These are phyloP conservation scores for Penicillium simplicissimum DNA, from an alignment of 495 filamentous ascomycete genomes.

Conservation along the genomic window DNA sequence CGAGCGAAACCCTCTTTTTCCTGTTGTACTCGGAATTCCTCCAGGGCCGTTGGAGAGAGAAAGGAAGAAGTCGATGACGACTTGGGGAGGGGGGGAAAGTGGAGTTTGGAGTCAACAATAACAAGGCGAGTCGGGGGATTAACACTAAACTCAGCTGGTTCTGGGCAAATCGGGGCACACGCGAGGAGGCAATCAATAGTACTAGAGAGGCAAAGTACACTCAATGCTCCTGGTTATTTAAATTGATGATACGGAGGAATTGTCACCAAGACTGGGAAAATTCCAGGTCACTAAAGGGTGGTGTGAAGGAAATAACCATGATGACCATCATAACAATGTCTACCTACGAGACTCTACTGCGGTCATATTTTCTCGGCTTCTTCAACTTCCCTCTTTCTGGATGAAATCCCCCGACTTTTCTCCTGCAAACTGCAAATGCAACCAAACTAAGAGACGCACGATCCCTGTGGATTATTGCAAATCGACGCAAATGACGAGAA, in stretches of 20 bases:
- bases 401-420: slow-evolving; percentile 1
- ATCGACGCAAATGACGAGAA: background rate
- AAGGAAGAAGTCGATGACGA: slow-evolving; percentile 27
- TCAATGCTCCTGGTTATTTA: background rate
- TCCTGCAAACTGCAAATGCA: background rate
- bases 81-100: slow-evolving; percentile 13
- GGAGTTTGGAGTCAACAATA: slow-evolving; percentile 28
- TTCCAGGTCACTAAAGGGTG: background rate
- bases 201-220: background rate
- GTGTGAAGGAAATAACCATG: background rate
- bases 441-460: slow-evolving; percentile 10
- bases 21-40: slow-evolving; percentile 3
- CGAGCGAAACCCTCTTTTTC: slow-evolving; percentile 7
- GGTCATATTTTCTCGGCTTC: background rate
- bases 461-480: slow-evolving; percentile 21
- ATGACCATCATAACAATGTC: background rate
- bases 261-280: background rate
- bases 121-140: slow-evolving; percentile 25
- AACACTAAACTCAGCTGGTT: slow-evolving; percentile 25
- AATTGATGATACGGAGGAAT: background rate
- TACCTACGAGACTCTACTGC: background rate
- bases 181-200: slow-evolving; percentile 30
- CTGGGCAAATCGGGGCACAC: slow-evolving; percentile 17
- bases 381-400: background rate
- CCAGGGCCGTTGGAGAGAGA: slow-evolving; percentile 29